Conservation (phyloP, 495 filamentous ascomycete species). For the Filosporella fistucella region DNA sequence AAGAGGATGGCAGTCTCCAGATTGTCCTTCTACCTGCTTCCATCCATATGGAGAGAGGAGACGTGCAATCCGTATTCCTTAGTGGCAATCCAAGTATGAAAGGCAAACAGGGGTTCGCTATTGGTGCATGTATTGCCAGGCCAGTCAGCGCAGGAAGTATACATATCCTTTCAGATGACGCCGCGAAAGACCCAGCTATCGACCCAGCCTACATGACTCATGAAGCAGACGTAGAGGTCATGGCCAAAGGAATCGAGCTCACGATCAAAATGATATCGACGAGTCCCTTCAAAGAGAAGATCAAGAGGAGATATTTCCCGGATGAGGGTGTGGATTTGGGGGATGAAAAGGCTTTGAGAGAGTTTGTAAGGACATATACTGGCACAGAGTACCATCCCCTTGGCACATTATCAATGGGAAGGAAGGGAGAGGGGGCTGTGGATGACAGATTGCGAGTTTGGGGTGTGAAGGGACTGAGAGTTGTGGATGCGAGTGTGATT, state of each 20-base stretch:
- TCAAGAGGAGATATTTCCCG: constrained; percentile 31
- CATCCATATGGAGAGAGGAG: background rate
- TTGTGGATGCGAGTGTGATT: constrained; percentile 57
- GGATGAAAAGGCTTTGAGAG: constrained; percentile 26
- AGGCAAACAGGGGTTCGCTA: constrained; percentile 11
- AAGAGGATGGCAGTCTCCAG: background rate
- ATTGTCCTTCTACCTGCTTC: background rate
- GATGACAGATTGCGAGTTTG: constrained; percentile 49
- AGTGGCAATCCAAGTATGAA: background rate
- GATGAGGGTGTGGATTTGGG: background rate
- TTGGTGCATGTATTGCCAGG: constrained; percentile 34
- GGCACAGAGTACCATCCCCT: constrained; percentile 33
- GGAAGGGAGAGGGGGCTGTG: constrained; percentile 37
- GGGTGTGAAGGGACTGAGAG: constrained; percentile 47
- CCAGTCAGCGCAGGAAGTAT: constrained; percentile 52
- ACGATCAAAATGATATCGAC: constrained; percentile 34
- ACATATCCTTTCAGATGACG: constrained; percentile 40
- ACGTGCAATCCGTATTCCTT: too few relatives aligned
- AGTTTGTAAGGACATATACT: constrained; percentile 24
- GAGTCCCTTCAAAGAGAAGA: constrained; percentile 29
- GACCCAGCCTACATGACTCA: constrained; percentile 51
- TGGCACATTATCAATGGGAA: constrained; percentile 24
- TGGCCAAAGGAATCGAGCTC: constrained; percentile 35
- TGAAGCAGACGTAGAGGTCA: constrained; percentile 44
- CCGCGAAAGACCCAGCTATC: constrained; percentile 31